These are phyloP conservation scores for Oryza meyeriana DNA, from an alignment of 176 grass and related monocot species.

Conservation along the genomic window DNA sequence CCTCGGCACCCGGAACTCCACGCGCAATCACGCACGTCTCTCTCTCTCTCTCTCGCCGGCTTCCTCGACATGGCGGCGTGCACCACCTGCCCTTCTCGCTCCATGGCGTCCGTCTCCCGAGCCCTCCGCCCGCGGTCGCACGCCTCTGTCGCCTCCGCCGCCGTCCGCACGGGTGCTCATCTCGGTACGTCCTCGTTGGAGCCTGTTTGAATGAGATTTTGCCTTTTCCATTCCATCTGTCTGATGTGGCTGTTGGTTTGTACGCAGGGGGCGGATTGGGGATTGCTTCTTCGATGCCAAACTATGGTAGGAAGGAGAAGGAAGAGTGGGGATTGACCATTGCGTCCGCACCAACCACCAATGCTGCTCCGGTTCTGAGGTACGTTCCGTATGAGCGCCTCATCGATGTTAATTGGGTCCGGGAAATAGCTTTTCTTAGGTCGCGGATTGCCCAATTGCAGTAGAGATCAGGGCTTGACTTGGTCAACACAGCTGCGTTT, in stretches of 20 bases:
- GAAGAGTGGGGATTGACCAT: constrained; percentile 29
- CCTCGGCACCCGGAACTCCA: not conserved
- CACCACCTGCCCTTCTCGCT: constrained; percentile 20
- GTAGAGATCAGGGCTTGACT: not conserved
- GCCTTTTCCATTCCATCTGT: not conserved
- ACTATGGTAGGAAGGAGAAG: constrained; percentile 13
- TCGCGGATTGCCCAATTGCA: not conserved
- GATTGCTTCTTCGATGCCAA: constrained; percentile 34
- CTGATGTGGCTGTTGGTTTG: not conserved
- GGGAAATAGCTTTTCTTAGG: not conserved
- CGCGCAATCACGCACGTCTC: not conserved
- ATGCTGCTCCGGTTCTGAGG: constrained; percentile 41
- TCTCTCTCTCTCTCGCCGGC: not conserved
- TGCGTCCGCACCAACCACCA: constrained; percentile 15
- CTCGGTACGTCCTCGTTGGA: not conserved
- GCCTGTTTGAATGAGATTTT: not conserved
- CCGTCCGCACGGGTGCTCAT: not conserved
- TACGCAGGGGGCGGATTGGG: constrained; percentile 26
- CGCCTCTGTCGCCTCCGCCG: not conserved
- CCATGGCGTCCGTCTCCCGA: constrained; percentile 72
- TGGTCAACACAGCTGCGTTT: constrained; percentile 15
- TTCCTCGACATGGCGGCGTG: constrained; percentile 8
- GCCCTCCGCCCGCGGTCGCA: constrained; percentile 43
- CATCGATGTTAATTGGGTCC: not conserved
- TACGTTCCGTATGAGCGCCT: constrained; percentile 9